A percentile compares a stretch with the other conserved stretches of the same genome.
phyloP scores from a whole-genome alignment of 1,139 yeast species.

The Protomyces inouyei region DNA sequence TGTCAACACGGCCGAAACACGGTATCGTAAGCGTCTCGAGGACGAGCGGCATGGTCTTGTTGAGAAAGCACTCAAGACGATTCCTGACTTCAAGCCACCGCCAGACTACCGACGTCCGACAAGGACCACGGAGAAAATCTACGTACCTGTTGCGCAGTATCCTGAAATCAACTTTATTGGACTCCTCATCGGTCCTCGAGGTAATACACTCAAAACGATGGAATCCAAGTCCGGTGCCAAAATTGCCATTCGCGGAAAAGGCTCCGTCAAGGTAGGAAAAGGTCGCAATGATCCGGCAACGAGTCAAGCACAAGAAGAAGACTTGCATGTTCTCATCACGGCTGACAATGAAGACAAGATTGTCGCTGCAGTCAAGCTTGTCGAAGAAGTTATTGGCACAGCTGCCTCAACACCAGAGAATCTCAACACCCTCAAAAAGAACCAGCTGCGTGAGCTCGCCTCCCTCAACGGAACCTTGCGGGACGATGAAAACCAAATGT shows the following conservation, averaged over 20 bases:
- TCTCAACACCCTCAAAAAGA: constrained; percentile 84
- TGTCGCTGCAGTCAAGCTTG: constrained; percentile 66
- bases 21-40: constrained; percentile 60
- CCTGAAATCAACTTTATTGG: constrained; percentile 85
- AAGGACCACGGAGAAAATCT: constrained; percentile 72
- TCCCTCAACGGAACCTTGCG: constrained; percentile 89
- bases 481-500: constrained; percentile 66
- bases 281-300: constrained; percentile 48
- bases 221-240: constrained; percentile 61
- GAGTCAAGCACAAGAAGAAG: constrained; percentile 60
- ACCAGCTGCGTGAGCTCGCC: constrained; percentile 87
- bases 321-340: constrained; percentile 79
- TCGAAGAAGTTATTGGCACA: constrained; percentile 71
- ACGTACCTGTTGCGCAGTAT: constrained; percentile 77
- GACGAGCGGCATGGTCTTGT: constrained; percentile 75
- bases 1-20: constrained; percentile 71
- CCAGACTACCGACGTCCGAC: constrained; percentile 68
- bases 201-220: constrained; percentile 74
- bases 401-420: constrained; percentile 81
- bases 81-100: constrained; percentile 82
- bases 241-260: constrained; percentile 49
- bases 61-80: constrained; percentile 61
- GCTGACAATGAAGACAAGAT: constrained; percentile 79
- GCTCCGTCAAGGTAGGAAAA: constrained; percentile 91
- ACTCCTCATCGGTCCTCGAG: constrained; percentile 88